phyloP scores from a whole-genome alignment of 2,329 filamentous ascomycete genomes.

The Pyricularia grisea region DNA sequence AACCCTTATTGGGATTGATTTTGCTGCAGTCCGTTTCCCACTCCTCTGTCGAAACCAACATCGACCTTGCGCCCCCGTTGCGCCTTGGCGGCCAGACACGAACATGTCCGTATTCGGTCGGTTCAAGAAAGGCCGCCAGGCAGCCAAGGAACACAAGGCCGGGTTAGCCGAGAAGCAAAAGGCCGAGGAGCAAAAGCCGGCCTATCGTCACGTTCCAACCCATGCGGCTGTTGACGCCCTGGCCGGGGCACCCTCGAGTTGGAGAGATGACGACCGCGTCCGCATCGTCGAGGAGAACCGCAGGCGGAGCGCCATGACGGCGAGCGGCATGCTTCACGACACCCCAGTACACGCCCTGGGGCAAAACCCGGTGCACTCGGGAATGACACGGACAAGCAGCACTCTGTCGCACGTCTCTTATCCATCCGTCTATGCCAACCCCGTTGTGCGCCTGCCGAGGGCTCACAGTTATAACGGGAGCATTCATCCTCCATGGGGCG shows the following conservation, averaged over 20 bases:
- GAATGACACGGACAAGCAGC: constrained; percentile 31
- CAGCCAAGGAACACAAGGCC: constrained; percentile 43
- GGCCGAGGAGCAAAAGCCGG: constrained; percentile 27
- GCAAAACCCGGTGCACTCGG: constrained; percentile 20
- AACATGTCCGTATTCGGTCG: constrained; percentile 49
- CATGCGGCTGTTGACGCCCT: constrained; percentile 52
- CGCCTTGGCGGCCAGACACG: not conserved
- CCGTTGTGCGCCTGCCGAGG: constrained; percentile 7
- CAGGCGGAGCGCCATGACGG: constrained; percentile 37
- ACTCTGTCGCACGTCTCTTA: constrained; percentile 9
- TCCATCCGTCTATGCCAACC: constrained; percentile 5
- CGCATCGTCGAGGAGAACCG: constrained; percentile 41
- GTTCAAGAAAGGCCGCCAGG: constrained; percentile 41
- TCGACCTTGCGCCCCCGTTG: not conserved
- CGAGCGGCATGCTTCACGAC: constrained; percentile 19
- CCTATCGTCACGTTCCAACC: constrained; percentile 51
- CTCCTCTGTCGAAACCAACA: not conserved
- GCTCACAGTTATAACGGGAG: constrained; percentile 10
- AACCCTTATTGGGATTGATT: not conserved
- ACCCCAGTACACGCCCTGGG: constrained; percentile 13
- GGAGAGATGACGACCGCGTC: constrained; percentile 34
- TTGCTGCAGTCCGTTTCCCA: not conserved
- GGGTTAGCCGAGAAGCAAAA: constrained; percentile 38
- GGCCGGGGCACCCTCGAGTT: constrained; percentile 41
- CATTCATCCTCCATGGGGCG: constrained; percentile 26